A percentile compares a stretch with the other conserved stretches of the same genome.
Evolutionary conservation across 202 grass and related monocot genomes (phyloP).

Genomic region (Schoenoplectus tabernaemontani): DNA sequence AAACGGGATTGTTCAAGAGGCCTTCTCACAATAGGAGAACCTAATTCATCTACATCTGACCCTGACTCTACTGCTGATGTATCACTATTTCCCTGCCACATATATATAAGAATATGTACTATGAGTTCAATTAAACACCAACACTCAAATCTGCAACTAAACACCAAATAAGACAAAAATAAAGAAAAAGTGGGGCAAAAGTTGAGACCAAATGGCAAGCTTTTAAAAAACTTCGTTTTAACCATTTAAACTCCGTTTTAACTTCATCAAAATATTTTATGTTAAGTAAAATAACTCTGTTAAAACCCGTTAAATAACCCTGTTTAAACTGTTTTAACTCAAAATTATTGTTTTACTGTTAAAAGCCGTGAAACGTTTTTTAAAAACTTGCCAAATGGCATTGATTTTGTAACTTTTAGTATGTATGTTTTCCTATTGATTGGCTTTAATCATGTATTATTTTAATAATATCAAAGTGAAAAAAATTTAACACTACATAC

Average conservation of each 20-base stretch:
- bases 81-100: slow-evolving; percentile 69
- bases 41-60: slow-evolving; percentile 75
- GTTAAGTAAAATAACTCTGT: too few species aligned
- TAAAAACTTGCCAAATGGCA: too few species aligned
- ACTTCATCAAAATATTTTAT: too few species aligned
- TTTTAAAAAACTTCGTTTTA: too few species aligned
- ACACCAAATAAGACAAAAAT: background rate
- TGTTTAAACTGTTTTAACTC: too few species aligned
- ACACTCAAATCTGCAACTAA: background rate
- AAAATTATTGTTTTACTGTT: too few species aligned
- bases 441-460: background rate
- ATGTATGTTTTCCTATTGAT: background rate
- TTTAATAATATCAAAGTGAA: background rate
- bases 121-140: background rate
- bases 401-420: background rate
- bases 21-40: slow-evolving; percentile 51
- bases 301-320: too few species aligned
- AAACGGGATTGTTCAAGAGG: slow-evolving; percentile 51
- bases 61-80: slow-evolving; percentile 76
- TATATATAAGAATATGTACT: background rate
- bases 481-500: background rate
- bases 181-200: background rate
- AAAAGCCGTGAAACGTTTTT: too few species aligned
- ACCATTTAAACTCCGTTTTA: too few species aligned
- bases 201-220: background rate